phyloP scores from a whole-genome alignment of 2,329 filamentous ascomycete genomes.

The Fusarium proliferatum region DNA sequence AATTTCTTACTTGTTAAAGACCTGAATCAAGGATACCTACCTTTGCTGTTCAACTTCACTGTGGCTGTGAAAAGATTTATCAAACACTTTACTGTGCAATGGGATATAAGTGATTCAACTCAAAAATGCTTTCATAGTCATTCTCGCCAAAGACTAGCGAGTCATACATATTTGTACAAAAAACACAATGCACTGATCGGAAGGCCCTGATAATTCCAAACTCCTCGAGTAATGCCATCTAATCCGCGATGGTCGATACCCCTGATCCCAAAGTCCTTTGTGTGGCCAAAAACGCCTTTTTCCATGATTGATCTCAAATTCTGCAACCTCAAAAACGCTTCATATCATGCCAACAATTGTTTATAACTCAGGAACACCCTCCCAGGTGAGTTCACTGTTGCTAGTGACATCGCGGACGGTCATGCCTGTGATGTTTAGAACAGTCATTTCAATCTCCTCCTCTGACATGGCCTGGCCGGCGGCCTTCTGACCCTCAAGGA shows the following conservation, averaged over 20 bases:
- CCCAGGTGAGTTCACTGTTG: conserved; percentile 55
- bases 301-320: conserved; percentile 36
- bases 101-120: conserved; percentile 21
- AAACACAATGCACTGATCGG: conserved; percentile 30
- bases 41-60: conserved; percentile 33
- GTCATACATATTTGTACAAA: conserved; percentile 39
- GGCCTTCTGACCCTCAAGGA: conserved; percentile 81
- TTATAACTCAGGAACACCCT: conserved; percentile 51
- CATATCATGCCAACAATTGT: conserved; percentile 4
- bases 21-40: conserved; percentile 46
- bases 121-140: conserved; percentile 36
- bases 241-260: conserved; percentile 26
- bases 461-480: conserved; percentile 71
- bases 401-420: conserved; percentile 55
- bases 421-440: conserved; percentile 65
- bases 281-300: conserved; percentile 41
- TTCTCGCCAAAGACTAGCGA: conserved; percentile 38
- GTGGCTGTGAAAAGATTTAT: not conserved
- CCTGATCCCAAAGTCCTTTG: conserved; percentile 31
- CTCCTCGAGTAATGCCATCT: conserved; percentile 42
- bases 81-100: not conserved
- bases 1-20: conserved; percentile 38
- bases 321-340: conserved; percentile 18
- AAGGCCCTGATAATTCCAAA: conserved; percentile 33
- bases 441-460: conserved; percentile 72